Evolutionary conservation across 345 rosid genomes (phyloP).

Genomic region (Ceriops zippeliana): DNA sequence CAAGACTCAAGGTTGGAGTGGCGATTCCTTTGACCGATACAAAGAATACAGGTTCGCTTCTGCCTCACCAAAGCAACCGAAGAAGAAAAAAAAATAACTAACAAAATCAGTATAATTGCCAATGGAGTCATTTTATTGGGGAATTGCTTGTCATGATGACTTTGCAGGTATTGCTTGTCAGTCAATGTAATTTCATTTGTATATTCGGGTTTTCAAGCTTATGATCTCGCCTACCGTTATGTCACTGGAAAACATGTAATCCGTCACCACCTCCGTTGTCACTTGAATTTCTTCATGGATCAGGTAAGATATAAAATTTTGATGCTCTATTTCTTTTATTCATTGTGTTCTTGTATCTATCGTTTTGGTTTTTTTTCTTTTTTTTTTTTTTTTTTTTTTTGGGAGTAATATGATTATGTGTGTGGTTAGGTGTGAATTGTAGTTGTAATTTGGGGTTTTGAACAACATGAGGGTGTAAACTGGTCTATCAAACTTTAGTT

Average conservation of each 20-base stretch:
- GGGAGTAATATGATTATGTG: no score
- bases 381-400: no score
- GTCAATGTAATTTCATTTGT: conserved; percentile 74
- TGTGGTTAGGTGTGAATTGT: no score
- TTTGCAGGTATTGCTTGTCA: conserved; percentile 74
- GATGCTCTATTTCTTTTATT: not conserved
- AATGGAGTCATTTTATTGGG: no score
- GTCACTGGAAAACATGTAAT: conserved; percentile 49
- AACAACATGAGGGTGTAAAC: no score
- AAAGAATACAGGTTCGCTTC: conserved; percentile 69
- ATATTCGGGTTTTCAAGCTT: conserved; percentile 72
- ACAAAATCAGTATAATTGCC: no score
- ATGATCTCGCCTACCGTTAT: conserved; percentile 52
- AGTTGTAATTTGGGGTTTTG: no score
- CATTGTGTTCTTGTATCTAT: not conserved
- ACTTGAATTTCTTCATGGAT: conserved; percentile 77
- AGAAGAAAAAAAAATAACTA: no score
- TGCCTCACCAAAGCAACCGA: not conserved
- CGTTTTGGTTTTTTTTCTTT: no score
- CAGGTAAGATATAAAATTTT: conserved; percentile 47
- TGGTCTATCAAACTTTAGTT: no score
- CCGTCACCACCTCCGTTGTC: conserved; percentile 44
- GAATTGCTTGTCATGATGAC: not conserved
- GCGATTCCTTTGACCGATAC: conserved; percentile 93
- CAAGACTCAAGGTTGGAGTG: conserved; percentile 96